phyloP scores from a whole-genome alignment of 495 filamentous ascomycete species.

The Pyrenula aspistea region DNA sequence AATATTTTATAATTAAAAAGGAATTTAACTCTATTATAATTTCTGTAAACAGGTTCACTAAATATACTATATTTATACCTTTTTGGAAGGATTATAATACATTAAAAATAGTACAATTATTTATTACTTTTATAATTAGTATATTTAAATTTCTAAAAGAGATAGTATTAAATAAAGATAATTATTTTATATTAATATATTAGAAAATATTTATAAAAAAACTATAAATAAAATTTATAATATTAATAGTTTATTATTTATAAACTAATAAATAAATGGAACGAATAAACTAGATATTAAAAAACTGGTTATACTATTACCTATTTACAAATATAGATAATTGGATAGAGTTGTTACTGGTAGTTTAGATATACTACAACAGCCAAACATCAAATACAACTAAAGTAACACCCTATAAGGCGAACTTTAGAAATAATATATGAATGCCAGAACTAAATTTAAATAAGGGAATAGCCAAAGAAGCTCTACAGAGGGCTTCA shows the following conservation, averaged over 20 bases:
- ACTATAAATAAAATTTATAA: neutral
- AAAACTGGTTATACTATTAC: neutral
- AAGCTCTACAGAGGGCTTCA: neutral
- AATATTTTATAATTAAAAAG: neutral
- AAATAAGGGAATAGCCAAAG: neutral
- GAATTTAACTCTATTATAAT: neutral
- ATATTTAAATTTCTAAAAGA: neutral
- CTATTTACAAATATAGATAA: neutral
- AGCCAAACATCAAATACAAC: neutral
- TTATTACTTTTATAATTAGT: neutral
- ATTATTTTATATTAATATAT: neutral
- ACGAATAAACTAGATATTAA: neutral
- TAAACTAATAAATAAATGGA: neutral
- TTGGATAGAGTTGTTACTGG: neutral
- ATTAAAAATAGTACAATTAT: neutral
- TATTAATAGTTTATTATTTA: neutral
- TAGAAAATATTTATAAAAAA: neutral
- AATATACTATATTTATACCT: neutral
- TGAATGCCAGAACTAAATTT: neutral
- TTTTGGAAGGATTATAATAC: neutral
- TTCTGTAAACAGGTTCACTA: neutral
- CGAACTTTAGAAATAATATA: neutral
- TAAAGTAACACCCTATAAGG: neutral
- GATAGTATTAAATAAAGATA: neutral
- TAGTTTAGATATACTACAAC: neutral